Base-by-base conservation (phyloP, 352 stramenopile genomes). In the Phytophthora tentaculata region DNA sequence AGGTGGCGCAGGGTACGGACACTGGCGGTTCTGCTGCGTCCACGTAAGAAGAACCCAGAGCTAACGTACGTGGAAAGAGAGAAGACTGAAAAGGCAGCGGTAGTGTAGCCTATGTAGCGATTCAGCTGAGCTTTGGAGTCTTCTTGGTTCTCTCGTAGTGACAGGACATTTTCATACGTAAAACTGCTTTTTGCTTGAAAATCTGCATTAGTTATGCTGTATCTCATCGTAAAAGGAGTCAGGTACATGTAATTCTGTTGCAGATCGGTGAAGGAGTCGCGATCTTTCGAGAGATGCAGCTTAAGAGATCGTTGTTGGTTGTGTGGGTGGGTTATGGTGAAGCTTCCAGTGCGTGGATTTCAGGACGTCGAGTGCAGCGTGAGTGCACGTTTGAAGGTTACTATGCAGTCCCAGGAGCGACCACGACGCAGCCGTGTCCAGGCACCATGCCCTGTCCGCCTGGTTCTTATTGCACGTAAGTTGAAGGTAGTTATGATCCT, bases 401-500 rank as follows among this genome's bases (percentile, higher is more conserved):
- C 67, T 90, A 90, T 58, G 24, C 74, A 12, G 75, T 64, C 5
- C 44, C 69, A 17, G 69, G 71, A 51, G 75, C 77, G 10, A 69
- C 65, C 5, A 90, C 79, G 6, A 69, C 64, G 20, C 56, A 67
- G 32, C 79, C 79, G 24, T 90, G 81, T 55, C 77, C 75, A 2
- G 77, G 51, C 41, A 58, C 49, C 1, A 50, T 86, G 22, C 67
- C 70, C 0, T 91, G 83, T 56, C 62, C 79, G 3, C 63, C 64
- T 14, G 83, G 83, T 35, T 89, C 74, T 73, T 91, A 80, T 63
- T 91, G 83, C 83, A 81, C 77, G 83, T 85, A 83, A 26, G 45
- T 9, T 35, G 13, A 52, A 35, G 2, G 8, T 52, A 12, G 17
- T 3, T 12, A 43, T 19, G 35, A 43, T 7, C 28, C 28, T n/a